Base-by-base conservation (phyloP, 345 rosid species). In the Eucalyptus coolabah region DNA sequence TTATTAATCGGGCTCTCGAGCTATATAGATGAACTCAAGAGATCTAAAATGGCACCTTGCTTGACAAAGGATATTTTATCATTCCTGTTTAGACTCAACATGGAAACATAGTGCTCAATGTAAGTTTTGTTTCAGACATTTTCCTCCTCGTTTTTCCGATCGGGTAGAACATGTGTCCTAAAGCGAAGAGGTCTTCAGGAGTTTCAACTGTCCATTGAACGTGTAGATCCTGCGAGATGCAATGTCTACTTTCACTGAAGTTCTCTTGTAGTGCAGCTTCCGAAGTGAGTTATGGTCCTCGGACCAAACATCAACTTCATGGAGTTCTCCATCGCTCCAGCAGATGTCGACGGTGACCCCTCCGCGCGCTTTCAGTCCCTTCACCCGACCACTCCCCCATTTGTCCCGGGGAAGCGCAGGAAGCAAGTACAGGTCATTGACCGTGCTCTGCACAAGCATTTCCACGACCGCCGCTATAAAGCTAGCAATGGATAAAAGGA, bases 381-480 rank as follows among this genome's bases (percentile, higher is more conserved):
- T 94, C 42, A 91, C 97, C 37, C 88, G 89, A 47, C 99, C 99
- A 44, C 92, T 94, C 3, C 94, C 93, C 99, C 99, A 98, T 91
- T 96, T 96, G 89, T 96, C 93, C 32, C 87, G 87, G 37, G 98
- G 99, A 88, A 98, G 96, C 3, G 99, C 99, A 0, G 99, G 99
- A 30, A 98, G 98, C 87, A 97, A 81, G 93, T 93, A 94, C 86
- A 97, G 93, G 91, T 96, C 98, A 86, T 93, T 93, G 30, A 89
- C 12, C 5, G 97, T 96, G 91, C 99, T 97, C 92, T 96, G 99
- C 90, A 96, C 98, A 8, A 96, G 93, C 99, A 98, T 96, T 90
- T 96, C 99, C 4, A 95, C 96, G 44, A 98, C 90, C 23, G 95
- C 98, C 82, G 99, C 97, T 56, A 97, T 85, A 90, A 97, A 94